Conservation (phyloP, 1,284 basidiomycete genomes). For the Microbotryomycetes sp. region DNA sequence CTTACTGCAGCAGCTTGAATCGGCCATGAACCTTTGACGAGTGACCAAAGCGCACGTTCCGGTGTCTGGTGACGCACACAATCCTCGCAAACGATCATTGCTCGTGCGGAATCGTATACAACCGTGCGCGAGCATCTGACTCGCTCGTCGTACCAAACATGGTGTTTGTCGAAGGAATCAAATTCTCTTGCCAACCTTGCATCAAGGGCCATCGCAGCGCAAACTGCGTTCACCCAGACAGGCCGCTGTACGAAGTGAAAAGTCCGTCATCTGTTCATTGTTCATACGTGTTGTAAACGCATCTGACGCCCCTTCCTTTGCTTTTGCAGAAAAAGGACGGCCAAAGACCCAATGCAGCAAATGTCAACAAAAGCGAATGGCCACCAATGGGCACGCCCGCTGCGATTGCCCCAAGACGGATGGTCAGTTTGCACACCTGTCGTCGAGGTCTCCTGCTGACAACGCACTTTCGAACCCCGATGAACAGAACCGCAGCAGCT, state of each 20-base stretch:
- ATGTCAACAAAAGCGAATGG: background rate
- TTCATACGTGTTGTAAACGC: no score
- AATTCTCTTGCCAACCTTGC: slow-evolving; percentile 14
- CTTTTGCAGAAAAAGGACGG: slow-evolving; percentile 14
- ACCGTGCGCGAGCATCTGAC: no score
- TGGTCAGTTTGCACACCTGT: background rate
- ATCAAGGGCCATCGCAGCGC: slow-evolving; percentile 19
- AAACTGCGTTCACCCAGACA: slow-evolving; percentile 12
- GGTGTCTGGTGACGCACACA: no score
- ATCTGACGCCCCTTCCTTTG: no score
- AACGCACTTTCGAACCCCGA: background rate
- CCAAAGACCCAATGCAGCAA: slow-evolving; percentile 9
- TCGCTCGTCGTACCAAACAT: no score
- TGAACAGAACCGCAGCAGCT: background rate
- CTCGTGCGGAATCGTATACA: no score
- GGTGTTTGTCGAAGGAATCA: background rate
- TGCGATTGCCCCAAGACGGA: background rate
- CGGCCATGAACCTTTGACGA: no score
- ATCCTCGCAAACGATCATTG: no score
- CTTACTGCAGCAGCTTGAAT: no score
- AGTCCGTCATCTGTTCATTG: slow-evolving; percentile 6
- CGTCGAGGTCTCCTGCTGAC: background rate
- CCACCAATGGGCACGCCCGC: background rate
- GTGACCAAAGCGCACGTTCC: no score
- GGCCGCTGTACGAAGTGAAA: slow-evolving; percentile 16